Evolutionary conservation across 352 stramenopile species (phyloP).

Genomic region (Globisporangium megalacanthum): DNA sequence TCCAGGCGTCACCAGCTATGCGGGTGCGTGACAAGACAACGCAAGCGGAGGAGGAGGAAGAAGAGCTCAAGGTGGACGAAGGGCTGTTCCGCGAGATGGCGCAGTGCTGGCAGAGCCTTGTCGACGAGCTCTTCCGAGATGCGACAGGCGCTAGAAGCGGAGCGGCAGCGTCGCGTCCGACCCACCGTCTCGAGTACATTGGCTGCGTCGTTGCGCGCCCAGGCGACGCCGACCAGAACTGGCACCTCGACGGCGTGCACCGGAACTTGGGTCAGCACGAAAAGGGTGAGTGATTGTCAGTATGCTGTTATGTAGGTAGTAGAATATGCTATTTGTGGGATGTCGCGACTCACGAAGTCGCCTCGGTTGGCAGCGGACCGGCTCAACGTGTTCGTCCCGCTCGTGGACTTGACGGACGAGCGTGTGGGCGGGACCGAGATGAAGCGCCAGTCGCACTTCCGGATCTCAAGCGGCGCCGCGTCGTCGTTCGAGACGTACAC

Average conservation of each 20-base stretch:
- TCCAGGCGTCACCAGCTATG: slow-evolving; percentile 9
- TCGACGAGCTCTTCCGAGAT: slow-evolving; percentile 16
- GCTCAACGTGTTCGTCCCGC: slow-evolving; percentile 70
- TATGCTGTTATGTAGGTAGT: neutral
- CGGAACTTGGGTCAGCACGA: slow-evolving; percentile 42
- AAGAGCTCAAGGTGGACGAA: slow-evolving; percentile 17
- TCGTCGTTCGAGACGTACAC: slow-evolving; percentile 43
- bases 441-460: slow-evolving; percentile 54
- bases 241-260: slow-evolving; percentile 75
- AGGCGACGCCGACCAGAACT: slow-evolving; percentile 65
- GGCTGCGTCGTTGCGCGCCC: slow-evolving; percentile 63
- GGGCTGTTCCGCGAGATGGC: slow-evolving; percentile 26
- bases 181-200: slow-evolving; percentile 57
- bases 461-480: slow-evolving; percentile 21
- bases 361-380: slow-evolving; percentile 35
- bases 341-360: too few relatives aligned
- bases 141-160: neutral
- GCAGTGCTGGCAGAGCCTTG: slow-evolving; percentile 21
- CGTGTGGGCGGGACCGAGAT: slow-evolving; percentile 61
- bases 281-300: slow-evolving; percentile 19
- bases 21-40: neutral
- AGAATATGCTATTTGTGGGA: neutral
- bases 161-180: slow-evolving; percentile 8
- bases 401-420: slow-evolving; percentile 38
- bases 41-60: neutral